Evolutionary conservation across 2,329 filamentous ascomycete genomes (phyloP).

Genomic region (Apiospora sp.): DNA sequence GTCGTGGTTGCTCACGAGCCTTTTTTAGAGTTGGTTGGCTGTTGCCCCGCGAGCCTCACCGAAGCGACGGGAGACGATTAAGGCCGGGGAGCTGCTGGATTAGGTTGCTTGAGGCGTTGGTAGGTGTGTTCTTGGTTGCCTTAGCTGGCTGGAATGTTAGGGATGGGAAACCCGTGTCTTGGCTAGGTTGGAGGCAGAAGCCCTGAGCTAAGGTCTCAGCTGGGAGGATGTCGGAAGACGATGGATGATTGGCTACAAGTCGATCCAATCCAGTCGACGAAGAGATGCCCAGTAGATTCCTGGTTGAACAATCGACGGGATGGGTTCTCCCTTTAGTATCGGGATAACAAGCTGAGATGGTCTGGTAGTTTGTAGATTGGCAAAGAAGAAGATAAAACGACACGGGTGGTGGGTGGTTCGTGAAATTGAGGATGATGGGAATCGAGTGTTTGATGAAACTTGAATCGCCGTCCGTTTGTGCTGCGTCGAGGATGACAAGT

Average conservation of each 20-base stretch:
- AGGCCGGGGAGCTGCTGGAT: conserved; percentile 2
- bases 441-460: conserved; percentile 13
- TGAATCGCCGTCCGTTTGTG: conserved; percentile 18
- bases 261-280: background rate
- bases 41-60: conserved; percentile 19
- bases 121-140: conserved; percentile 9
- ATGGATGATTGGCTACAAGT: conserved; percentile 13
- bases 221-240: conserved; percentile 5
- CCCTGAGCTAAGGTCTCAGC: conserved; percentile 15
- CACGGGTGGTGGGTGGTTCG: background rate
- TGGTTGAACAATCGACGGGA: background rate
- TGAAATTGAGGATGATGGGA: conserved; percentile 2
- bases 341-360: background rate
- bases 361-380: background rate
- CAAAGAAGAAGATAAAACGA: background rate
- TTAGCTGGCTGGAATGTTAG: background rate
- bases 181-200: background rate
- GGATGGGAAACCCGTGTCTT: conserved; percentile 11
- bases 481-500: conserved; percentile 17
- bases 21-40: conserved; percentile 16
- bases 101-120: conserved; percentile 6
- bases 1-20: conserved; percentile 8
- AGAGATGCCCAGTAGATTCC: background rate
- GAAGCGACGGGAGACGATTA: conserved; percentile 10
- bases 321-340: background rate